Percentiles rank a stretch among this genome's conserved stretches.
Conservation (phyloP, 768 basidiomycete species). For the Coprinopsis strossmayeri region DNA sequence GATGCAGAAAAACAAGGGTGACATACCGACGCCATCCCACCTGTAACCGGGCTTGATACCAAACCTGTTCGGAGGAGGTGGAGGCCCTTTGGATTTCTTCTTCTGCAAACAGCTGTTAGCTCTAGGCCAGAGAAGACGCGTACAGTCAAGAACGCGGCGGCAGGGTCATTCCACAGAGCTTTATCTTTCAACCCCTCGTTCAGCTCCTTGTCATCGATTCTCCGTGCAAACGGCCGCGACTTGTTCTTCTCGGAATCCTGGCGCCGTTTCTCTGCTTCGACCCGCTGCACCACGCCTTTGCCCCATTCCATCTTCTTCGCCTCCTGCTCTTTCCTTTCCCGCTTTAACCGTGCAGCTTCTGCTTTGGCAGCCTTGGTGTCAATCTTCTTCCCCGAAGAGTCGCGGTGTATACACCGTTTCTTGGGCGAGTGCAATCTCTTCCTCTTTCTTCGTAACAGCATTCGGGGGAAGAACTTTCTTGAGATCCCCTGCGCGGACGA, state of each 20-base stretch:
- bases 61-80: conserved; percentile 91
- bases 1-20: conserved; percentile 1
- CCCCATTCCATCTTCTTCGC: conserved; percentile 97
- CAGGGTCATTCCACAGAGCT: conserved; percentile 96
- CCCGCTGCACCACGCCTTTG: conserved; percentile 87
- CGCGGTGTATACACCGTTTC: conserved; percentile 97
- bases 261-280: conserved; percentile 64
- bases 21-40: conserved; percentile 95
- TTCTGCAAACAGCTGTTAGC: no score
- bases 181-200: conserved; percentile 80
- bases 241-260: conserved; percentile 64
- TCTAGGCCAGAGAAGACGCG: conserved; percentile 25
- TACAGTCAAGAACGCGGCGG: conserved; percentile 88
- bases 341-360: conserved; percentile 75
- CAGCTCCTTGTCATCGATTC: conserved; percentile 76
- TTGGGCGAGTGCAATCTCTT: conserved; percentile 56
- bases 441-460: conserved; percentile 24
- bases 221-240: conserved; percentile 62
- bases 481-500: conserved; percentile 72
- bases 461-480: conserved; percentile 51
- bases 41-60: conserved; percentile 92
- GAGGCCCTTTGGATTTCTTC: conserved; percentile 68
- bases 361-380: conserved; percentile 82
- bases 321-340: conserved; percentile 80
- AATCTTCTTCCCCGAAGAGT: conserved; percentile 80